Base-by-base conservation (phyloP, 2,329 filamentous ascomycete species). In the Microascus cirrosus region DNA sequence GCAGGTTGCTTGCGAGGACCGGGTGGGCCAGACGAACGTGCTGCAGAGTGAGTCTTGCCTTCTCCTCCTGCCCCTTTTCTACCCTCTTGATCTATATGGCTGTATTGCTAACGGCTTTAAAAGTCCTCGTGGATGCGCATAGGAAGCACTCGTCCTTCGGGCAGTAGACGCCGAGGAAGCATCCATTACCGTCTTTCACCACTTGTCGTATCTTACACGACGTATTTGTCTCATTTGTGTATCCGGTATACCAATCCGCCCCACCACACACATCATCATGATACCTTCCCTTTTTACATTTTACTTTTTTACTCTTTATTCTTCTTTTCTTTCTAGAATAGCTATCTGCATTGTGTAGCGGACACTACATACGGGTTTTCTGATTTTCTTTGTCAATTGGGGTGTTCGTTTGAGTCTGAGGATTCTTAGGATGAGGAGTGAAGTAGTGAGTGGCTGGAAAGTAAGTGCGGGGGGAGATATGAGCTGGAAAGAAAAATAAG, bases 1-100 rank as follows among this genome's bases (percentile, higher is more conserved):
- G 59, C 83, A 86, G 66, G 71, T 86, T 64, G 83, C 83, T 24
- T 86, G 84, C 62, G 82, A 82, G 68, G 82, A 84, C 67, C 76
- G 82, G 58, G 70, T 74, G 28, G 80, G 82, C 13, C 83, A 86
- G 70, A 67, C 74, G 59, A 75, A 75, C 58, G 73, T 83, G 36
- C 67, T 86, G 57, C 70, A 75, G 54, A 74, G 80, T 83, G 69
- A 74, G 79, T 50, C n/a, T 22, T 54, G 13, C 34, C 11, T 34
- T 25, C 39, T 45, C 11, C 36, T 56, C 24, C 2, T 18, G 53
- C 35, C 35, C 45, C 20, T 53, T 32, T 57, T 39, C 57, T 56
- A 48, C 48, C 28, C 28, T 32, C 28, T n/a, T 8, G 28, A 32
- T 4, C 8, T 32, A 35, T 51, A 48, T 22, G n/a, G 18, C n/a